These are phyloP conservation scores for Fusarium tjaetaba DNA, from an alignment of 2,329 filamentous ascomycete species.

Conservation along the genomic window DNA sequence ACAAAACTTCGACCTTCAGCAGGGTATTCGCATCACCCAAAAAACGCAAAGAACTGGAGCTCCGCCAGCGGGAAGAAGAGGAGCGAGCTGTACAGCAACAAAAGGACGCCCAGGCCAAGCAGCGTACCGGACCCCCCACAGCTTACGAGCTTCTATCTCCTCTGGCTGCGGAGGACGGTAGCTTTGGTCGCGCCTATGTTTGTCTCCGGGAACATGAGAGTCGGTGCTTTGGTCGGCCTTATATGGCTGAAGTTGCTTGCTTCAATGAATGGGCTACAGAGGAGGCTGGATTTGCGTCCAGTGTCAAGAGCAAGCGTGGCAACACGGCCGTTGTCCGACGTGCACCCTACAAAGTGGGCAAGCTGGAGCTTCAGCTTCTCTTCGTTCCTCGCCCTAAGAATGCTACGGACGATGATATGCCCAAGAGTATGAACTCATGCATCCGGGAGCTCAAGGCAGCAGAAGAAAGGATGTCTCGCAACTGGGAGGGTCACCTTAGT, in stretches of 20 bases:
- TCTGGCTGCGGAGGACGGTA: constrained; percentile 88
- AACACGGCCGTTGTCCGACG: constrained; percentile 76
- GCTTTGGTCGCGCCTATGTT: constrained; percentile 93
- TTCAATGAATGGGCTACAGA: constrained; percentile 99
- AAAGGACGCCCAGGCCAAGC: constrained; percentile 71
- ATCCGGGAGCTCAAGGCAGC: constrained; percentile 93
- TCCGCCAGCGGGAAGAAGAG: constrained; percentile 83
- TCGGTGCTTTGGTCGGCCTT: constrained; percentile 86
- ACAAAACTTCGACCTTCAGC: constrained; percentile 89
- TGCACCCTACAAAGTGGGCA: constrained; percentile 96
- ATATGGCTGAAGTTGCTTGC: constrained; percentile 88
- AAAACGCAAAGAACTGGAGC: constrained; percentile 94
- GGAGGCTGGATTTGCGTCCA: constrained; percentile 79
- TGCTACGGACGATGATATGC: constrained; percentile 92
- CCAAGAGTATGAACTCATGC: constrained; percentile 98
- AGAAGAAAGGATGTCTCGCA: constrained; percentile 79
- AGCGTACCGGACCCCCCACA: constrained; percentile 71
- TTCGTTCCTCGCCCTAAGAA: constrained; percentile 94
- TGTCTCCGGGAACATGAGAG: constrained; percentile 93
- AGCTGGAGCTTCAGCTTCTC: constrained; percentile 90
- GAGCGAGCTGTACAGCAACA: constrained; percentile 74
- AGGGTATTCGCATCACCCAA: constrained; percentile 93
- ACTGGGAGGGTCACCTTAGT: constrained; percentile 89
- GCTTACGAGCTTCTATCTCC: constrained; percentile 89
- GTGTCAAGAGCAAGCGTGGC: constrained; percentile 92